Conservation (phyloP, 179 eudicot species). For the Patellifolia procumbens region DNA sequence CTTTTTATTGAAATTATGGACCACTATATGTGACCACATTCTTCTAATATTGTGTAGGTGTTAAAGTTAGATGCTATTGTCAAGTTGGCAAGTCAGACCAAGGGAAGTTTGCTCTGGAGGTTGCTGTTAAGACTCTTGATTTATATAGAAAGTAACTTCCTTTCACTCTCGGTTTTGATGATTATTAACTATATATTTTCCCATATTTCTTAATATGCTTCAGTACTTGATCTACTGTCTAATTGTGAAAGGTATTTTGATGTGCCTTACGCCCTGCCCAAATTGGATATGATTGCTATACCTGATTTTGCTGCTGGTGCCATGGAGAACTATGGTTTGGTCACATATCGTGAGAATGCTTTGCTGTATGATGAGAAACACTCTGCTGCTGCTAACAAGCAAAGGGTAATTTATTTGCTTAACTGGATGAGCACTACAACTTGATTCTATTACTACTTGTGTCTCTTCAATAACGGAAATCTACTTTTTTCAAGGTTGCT, state of each 20-base stretch:
- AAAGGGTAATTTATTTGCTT: slow-evolving; percentile 75
- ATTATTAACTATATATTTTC: neutral
- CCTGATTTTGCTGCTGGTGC: slow-evolving; percentile 99
- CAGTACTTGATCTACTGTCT: slow-evolving; percentile 22
- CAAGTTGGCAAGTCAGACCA: slow-evolving; percentile 91
- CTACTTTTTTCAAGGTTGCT: slow-evolving; percentile 64
- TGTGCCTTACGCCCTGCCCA: slow-evolving; percentile 87
- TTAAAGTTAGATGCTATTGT: slow-evolving; percentile 86
- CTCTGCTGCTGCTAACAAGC: slow-evolving; percentile 97
- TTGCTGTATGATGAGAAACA: slow-evolving; percentile 90
- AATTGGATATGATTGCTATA: slow-evolving; percentile 96
- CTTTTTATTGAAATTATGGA: neutral
- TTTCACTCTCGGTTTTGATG: neutral
- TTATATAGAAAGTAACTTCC: slow-evolving; percentile 66
- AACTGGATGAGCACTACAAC: slow-evolving; percentile 2
- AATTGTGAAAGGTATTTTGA: slow-evolving; percentile 70
- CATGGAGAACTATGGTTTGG: slow-evolving; percentile 98
- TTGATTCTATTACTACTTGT: neutral
- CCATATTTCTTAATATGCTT: neutral
- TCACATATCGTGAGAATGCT: slow-evolving; percentile 95
- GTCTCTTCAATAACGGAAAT: slow-evolving; percentile 1
- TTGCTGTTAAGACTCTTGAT: slow-evolving; percentile 96
- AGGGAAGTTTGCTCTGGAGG: slow-evolving; percentile 88
- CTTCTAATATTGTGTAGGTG: slow-evolving; percentile 44
- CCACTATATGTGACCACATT: slow-evolving; percentile 1